Evolutionary conservation across 805 yeast genomes (phyloP).

Genomic region (Candida takata): DNA sequence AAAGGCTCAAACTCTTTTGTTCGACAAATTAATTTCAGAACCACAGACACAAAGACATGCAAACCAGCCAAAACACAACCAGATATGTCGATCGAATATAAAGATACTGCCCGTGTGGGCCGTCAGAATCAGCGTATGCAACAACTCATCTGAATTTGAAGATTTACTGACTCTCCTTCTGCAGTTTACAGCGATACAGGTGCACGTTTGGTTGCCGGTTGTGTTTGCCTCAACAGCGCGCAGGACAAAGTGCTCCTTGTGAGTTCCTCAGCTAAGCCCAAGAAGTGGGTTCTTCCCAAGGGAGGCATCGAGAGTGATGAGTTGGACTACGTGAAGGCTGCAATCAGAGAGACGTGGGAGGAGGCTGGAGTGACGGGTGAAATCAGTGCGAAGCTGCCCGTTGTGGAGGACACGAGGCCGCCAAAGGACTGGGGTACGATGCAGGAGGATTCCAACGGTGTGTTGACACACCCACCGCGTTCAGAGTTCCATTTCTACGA

Average conservation of each 20-base stretch:
- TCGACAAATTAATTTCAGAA: too few species aligned
- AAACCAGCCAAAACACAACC: too few species aligned
- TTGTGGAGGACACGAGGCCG: slow-evolving; percentile 55
- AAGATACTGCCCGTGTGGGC: neutral
- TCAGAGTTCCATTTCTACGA: slow-evolving; percentile 89
- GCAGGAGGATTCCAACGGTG: slow-evolving; percentile 20
- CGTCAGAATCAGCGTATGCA: slow-evolving; percentile 1
- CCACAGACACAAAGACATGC: too few species aligned
- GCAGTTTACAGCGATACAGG: slow-evolving; percentile 52
- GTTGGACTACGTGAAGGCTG: slow-evolving; percentile 31
- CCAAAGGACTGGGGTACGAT: slow-evolving; percentile 36
- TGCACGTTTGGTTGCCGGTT: slow-evolving; percentile 90
- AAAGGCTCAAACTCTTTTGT: too few species aligned
- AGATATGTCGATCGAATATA: neutral
- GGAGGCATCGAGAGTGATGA: slow-evolving; percentile 94
- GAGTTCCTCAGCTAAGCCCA: slow-evolving; percentile 60
- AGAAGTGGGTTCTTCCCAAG: slow-evolving; percentile 86
- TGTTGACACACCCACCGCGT: slow-evolving; percentile 47
- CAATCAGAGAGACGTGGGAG: slow-evolving; percentile 93
- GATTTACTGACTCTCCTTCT: slow-evolving; percentile 14
- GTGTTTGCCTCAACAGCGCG: slow-evolving; percentile 59
- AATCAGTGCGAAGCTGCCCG: slow-evolving; percentile 49
- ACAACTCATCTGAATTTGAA: slow-evolving; percentile 7
- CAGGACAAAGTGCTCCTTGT: slow-evolving; percentile 68
- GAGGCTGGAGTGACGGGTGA: slow-evolving; percentile 87